Conservation (phyloP, 495 filamentous ascomycete genomes). For the Lophiotrema nucula region DNA sequence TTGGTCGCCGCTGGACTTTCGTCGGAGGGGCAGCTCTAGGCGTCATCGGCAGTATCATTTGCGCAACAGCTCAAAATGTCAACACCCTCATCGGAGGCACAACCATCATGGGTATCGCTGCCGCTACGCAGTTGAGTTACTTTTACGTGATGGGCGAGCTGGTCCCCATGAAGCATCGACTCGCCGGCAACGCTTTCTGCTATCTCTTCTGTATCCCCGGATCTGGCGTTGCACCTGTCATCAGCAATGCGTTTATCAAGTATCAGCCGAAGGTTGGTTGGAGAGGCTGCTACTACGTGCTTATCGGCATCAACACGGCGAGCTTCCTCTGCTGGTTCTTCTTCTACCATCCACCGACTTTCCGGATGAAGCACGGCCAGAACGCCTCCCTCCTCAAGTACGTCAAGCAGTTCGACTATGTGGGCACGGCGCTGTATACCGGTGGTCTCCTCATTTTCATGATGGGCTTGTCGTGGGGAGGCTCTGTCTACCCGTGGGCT, state of each 20-base stretch:
- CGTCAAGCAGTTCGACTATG: constrained; percentile 36
- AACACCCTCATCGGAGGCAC: constrained; percentile 32
- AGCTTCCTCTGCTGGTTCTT: constrained; percentile 26
- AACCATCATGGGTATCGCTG: constrained; percentile 36
- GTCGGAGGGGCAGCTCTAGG: constrained; percentile 32
- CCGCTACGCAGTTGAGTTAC: constrained; percentile 28
- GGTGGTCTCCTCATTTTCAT: constrained; percentile 36
- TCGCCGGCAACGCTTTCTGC: constrained; percentile 10
- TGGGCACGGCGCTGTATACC: constrained; percentile 34
- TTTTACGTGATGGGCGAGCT: constrained; percentile 32
- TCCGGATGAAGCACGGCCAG: constrained; percentile 33
- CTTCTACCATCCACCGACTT: constrained; percentile 40
- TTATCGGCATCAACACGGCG: constrained; percentile 31
- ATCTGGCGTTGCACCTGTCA: constrained; percentile 20
- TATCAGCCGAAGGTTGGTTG: constrained; percentile 19
- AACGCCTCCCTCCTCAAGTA: constrained; percentile 20
- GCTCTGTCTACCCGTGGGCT: constrained; percentile 43
- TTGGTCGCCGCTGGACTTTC: constrained; percentile 37
- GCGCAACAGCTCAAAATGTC: constrained; percentile 33
- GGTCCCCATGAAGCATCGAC: constrained; percentile 27
- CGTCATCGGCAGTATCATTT: constrained; percentile 38
- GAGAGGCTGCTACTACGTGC: constrained; percentile 32
- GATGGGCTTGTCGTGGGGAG: constrained; percentile 45
- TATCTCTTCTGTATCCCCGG: constrained; percentile 17
- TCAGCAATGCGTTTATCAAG: constrained; percentile 25